Base-by-base conservation (phyloP, 163 green algal genomes). In the Prototheca cutis region DNA sequence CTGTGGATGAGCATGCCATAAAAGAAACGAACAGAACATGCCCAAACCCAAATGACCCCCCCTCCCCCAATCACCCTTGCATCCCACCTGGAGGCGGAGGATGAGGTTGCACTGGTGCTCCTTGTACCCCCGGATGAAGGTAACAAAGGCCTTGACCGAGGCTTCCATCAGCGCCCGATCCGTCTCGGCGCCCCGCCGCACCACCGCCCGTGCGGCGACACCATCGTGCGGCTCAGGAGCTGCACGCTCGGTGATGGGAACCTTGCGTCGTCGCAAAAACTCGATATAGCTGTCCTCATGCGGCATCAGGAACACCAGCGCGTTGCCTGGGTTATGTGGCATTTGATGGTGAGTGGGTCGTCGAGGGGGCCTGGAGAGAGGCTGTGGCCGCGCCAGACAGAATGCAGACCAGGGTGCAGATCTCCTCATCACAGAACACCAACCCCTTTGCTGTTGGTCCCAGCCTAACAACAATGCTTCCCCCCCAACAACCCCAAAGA, bases 101-200 rank as follows among this genome's bases (percentile, higher is more conserved):
- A 98, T 94, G 70, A 85, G 97, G 54, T 81, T 80, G 84, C 88
- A 96, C 48, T 96, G 84, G 73, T 99, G 93, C 80, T 99, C 91
- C 70, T 94, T 95, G 84, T 98, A 98, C 6, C 80, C 93, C 3
- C 93, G 69, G 25, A 98, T 69, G 59, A 89, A 95, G 3, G 84
- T 90, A 33, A 98, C 88, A 81, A 97, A 98, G 1, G 91, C 91
- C 17, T 73, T 69, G 4, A 76, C 81, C 6, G 80, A 86, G 39
- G 87, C 85, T 58, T 98, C 90, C 90, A 99, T 93, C 21, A 97
- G 59, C 40, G 88, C 79, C 3, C 88, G 64, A 66, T 96, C 85
- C 4, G 40, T 55, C 74, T 85, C 77, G 4, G 76, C 59, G 24
- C 67, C 70, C 1, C 4, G 0, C 36, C 82, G 77, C 49, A 82